Conservation (phyloP, 2,329 filamentous ascomycete genomes). For the Colletotrichum sp. region DNA sequence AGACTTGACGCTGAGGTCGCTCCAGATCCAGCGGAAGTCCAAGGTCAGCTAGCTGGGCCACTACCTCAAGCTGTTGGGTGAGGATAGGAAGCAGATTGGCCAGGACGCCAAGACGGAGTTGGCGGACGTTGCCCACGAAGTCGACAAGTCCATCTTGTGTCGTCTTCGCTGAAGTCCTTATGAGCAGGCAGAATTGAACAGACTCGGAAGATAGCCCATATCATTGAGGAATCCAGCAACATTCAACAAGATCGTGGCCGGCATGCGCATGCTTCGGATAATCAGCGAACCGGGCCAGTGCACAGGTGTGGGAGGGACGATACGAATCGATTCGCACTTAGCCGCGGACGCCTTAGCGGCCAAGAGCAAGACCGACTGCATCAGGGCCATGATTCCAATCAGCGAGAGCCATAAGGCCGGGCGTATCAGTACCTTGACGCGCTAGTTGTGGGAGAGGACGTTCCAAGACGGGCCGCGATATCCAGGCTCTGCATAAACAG, state of each 20-base stretch:
- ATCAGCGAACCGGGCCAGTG: background rate
- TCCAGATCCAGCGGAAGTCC: background rate
- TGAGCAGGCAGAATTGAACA: background rate
- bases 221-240: background rate
- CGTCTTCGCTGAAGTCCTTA: background rate
- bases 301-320: background rate
- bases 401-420: background rate
- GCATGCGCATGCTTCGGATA: background rate
- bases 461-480: background rate
- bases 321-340: background rate
- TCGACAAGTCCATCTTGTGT: background rate
- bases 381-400: background rate
- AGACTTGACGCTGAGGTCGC: background rate
- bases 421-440: background rate
- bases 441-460: background rate
- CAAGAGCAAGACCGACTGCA: background rate
- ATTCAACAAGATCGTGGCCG: background rate
- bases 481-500: background rate
- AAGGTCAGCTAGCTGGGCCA: background rate
- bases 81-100: background rate
- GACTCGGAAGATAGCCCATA: background rate
- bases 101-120: background rate
- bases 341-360: background rate
- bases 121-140: background rate
- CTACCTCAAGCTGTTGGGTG: background rate